Evolutionary conservation across 306 rosid genomes (phyloP), one percentile per base, ranked within the genome.

Genomic region (Cicer pinnatifidum): DNA sequence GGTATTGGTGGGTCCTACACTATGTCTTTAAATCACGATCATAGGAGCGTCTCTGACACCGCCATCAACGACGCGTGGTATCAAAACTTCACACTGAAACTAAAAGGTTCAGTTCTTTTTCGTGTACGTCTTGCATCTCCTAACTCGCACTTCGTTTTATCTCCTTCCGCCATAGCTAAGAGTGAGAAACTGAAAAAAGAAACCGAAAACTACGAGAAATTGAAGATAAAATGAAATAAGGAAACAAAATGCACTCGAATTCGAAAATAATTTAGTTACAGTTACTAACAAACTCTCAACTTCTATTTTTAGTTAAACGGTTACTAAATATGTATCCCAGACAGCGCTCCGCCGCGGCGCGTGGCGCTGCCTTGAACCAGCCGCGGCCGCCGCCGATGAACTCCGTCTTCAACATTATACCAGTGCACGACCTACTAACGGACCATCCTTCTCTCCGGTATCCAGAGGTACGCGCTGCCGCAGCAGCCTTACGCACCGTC

Each of bases 391-490:
- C 84, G 6, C 83, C 80, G 12, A 0, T 72, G 19, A 75, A 45
- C 20, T 73, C 88, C 2, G 73, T 79, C 1, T 93, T 69, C 89
- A 93, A 93, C 84, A 93, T 93, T 41, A 93, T 93, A 38, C 98
- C 98, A 9, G 85, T 93, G 41, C 97, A 93, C 62, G 85, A 86
- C 80, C 85, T 91, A 39, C 65, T 78, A 13, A 68, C 75, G 0
- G 98, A 93, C 84, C 98, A 93, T 52, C 97, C 98, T 4, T 88
- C 97, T 6, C 96, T 88, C 33, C 87, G 96, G 35, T 85, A 39
- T 44, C 92, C 97, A 0, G 98, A 93, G 71, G 86, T 93, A 35
- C 97, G 98, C 61, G 96, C 97, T 38, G 92, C 94, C 8, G 88
- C 91, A 0, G 89, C 96, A 0, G 88, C 91, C 4, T 76, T 93